These are phyloP conservation scores for Yamadazyma atmosphaerica DNA, from an alignment of 1,139 yeast species.

Conservation along the genomic window DNA sequence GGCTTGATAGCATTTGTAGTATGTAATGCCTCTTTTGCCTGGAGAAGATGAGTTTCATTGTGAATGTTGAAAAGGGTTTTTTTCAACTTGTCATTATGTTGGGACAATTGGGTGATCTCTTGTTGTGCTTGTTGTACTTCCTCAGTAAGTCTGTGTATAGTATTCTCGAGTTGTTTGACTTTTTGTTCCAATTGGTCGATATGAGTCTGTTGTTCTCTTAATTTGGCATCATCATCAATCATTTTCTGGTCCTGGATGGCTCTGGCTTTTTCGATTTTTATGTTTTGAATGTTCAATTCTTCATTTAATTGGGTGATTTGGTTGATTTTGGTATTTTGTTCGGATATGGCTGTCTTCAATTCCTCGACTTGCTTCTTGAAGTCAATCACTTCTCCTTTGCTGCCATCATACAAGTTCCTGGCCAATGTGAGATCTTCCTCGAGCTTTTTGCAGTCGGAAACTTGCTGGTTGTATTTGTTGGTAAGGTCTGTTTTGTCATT, in stretches of 20 bases:
- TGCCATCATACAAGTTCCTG: conserved; percentile 4
- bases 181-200: not conserved
- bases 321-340: not conserved
- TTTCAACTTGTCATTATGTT: no score
- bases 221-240: conserved; percentile 5
- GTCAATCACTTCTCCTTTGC: conserved; percentile 3
- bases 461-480: not conserved
- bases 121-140: no score
- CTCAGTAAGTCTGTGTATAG: not conserved
- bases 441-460: conserved; percentile 6
- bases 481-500: conserved; percentile 1
- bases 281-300: not conserved
- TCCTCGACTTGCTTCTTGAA: conserved; percentile 3
- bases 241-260: conserved; percentile 10
- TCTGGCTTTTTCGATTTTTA: conserved; percentile 7
- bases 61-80: no score
- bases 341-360: not conserved
- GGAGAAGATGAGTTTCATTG: no score
- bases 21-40: no score
- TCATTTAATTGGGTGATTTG: not conserved
- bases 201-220: conserved; percentile 1
- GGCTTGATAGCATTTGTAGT: no score
- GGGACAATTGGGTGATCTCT: no score
- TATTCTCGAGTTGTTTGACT: not conserved
- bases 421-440: conserved; percentile 8